Evolutionary conservation across 352 stramenopile genomes (phyloP), one percentile per base, ranked within the genome.

Genomic region (Elongisporangium senticosum): DNA sequence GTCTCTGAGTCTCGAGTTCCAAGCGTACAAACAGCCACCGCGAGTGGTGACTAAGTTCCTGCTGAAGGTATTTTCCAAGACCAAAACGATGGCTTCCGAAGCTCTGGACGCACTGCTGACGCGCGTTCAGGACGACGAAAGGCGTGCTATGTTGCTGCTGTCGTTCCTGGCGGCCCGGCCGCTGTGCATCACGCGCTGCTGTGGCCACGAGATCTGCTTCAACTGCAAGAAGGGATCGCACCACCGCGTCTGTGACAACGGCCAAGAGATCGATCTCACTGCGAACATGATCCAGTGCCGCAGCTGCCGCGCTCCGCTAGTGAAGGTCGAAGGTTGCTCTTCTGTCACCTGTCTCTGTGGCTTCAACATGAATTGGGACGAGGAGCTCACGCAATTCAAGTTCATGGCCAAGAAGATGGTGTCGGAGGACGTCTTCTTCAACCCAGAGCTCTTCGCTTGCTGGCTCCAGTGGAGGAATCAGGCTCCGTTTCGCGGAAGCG

Each of bases 301-400:
- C 33, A 62, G 52, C 1, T 85, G 75, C 53, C 72, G 69, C 22
- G 67, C 77, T n/a, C 77, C 71, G 58, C 55, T 83, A 15, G 59
- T 85, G 37, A 82, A 82, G 43, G 69, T 81, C 15, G 75, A 84
- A 20, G 72, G 69, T 0, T 84, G 75, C 53, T 60, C 65, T 48
- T 65, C 37, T 7, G 75, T 84, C 50, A 60, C 57, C 40, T 84
- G 75, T 53, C 43, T 61, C 14, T 84, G 72, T 19, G 71, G 59
- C 5, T 74, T 74, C 53, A 14, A 1, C 17, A 78, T 85, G 61
- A 20, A 23, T 10, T 82, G 75, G 75, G 17, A 7, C 1, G n/a
- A 65, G 0, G 73, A 79, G 26, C 24, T 68, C 11, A 49, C 52
- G 0, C 26, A 5, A 13, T 17, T 69, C 26, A 14, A 53, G 24